A percentile compares a stretch with the other conserved stretches of the same genome.
phyloP scores from a whole-genome alignment of 345 rosid species.

The Eucalyptus marginata region DNA sequence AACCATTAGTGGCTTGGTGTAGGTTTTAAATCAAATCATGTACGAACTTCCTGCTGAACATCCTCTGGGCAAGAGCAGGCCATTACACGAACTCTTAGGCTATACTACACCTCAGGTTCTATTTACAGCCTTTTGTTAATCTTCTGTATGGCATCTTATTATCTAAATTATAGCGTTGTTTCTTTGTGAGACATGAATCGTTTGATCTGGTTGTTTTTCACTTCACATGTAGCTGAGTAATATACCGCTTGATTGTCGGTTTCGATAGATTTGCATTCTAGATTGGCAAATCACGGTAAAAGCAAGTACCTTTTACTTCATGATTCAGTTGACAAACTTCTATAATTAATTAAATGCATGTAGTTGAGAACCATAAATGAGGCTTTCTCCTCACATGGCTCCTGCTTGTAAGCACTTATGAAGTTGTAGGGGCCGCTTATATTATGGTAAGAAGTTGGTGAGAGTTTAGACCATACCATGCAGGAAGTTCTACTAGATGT shows the following conservation, averaged over 20 bases:
- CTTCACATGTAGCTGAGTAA: background rate
- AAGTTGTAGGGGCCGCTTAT: background rate
- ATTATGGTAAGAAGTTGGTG: background rate
- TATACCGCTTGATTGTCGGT: background rate
- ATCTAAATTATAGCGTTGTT: background rate
- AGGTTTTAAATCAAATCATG: constrained; percentile 95
- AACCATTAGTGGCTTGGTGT: background rate
- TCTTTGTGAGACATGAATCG: background rate
- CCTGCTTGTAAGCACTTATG: too few species aligned
- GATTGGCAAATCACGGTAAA: background rate
- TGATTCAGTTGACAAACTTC: background rate
- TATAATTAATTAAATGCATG: background rate
- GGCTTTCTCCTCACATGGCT: too few species aligned
- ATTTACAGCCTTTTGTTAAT: background rate
- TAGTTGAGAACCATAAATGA: background rate
- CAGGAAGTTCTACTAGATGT: background rate
- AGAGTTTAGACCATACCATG: background rate
- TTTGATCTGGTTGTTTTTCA: background rate
- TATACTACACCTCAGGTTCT: constrained; percentile 82
- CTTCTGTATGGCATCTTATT: background rate
- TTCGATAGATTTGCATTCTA: background rate
- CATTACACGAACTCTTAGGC: constrained; percentile 80
- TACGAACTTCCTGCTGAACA: constrained; percentile 85
- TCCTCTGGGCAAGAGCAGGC: constrained; percentile 84
- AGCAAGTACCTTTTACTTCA: background rate